Base-by-base conservation (phyloP, 1,139 yeast species). In the Eremothecium cymbalariae region DNA sequence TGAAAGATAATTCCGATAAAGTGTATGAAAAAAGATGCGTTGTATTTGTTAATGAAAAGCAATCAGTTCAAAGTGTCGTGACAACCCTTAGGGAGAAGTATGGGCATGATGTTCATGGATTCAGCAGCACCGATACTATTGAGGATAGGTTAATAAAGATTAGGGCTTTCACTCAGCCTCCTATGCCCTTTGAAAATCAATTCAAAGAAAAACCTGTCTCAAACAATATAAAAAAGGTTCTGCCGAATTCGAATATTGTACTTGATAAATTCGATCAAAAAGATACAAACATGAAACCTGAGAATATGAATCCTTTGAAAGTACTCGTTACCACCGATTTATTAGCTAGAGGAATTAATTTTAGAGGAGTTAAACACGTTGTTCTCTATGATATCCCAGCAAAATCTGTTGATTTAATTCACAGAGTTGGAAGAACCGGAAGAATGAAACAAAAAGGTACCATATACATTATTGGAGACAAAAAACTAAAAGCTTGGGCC, bases 361-460 rank as follows among this genome's bases (percentile, higher is more conserved):
- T 90, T 62, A 70, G 72, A 40, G 82, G 84, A 13, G 76, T 90
- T 26, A 72, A 86, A 46, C 86, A 86, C 49, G 85, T 90, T 13
- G 69, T 90, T 24, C 62, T 90, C 34, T 79, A 80, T 63, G 97
- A 90, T 51, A 72, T 86, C 32, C 98, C 98, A 4, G 69, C 72
- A 37, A 77, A 81, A 6, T 74, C 96, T 0, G 79, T 84, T 19
- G 98, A 88, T 58, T 66, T 90, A 39, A 75, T 90, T 14, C 98
- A 90, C 54, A 67, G 98, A 42, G 79, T 86, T 4, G 98, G 98
- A 2, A 72, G 98, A 60, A 90, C 97, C 0, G 97, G 96, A 4
- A 67, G 98, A 53, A 80, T 86, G 80, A 82, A 81, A 35, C 86
- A 82, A 53, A 69, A 80, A 28, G 98, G 98, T 12, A 69, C 95